Evolutionary conservation across 2,329 filamentous ascomycete species (phyloP), one percentile per base, ranked within the genome.

Genomic region (Neonectria coccinea): DNA sequence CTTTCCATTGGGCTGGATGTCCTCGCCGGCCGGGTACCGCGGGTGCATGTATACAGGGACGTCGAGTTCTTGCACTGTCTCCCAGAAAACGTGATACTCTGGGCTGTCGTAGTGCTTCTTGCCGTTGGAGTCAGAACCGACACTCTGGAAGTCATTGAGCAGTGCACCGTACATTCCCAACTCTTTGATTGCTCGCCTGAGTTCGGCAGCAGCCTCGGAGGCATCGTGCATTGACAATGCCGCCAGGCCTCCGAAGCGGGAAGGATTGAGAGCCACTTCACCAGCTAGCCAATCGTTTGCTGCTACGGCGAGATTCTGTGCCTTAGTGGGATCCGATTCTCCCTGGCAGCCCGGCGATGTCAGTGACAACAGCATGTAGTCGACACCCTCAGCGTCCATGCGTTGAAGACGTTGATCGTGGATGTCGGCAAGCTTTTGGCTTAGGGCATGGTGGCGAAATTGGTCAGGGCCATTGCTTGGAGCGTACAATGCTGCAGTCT

Each of bases 41-140:
- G 66, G 65, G 12, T 68, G 65, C 1, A 68, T 44, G 10, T 68
- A 67, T 5, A 66, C 56, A 0, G 65, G 66, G 0, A 68, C 66
- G 4, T 63, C 55, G 10, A 68, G 14, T 0, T 67, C 65, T 6
- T 59, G 29, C 0, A 41, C 62, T 4, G n/a, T 36, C 2, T 57
- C 29, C 66, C 65, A 68, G n/a, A 68, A 68, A 0, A 39, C 18
- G 18, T 62, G 47, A 8, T 63, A 67, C 27, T 66, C 63, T 0
- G 47, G 44, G 0, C 36, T 48, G 2, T 67, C 66, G 14, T 62
- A 65, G 2, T 62, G 67, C 0, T 65, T 55, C 3, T 50, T n/a
- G 16, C 53, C 36, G 0, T 14, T 22, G 1, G 27, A 54, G 2
- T 54, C 27, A 0, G n/a, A 20, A 1, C 56, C 51, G 1, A 14